These are phyloP conservation scores for Blastocystis hominis DNA, from an alignment of 352 stramenopile species.

Conservation along the genomic window DNA sequence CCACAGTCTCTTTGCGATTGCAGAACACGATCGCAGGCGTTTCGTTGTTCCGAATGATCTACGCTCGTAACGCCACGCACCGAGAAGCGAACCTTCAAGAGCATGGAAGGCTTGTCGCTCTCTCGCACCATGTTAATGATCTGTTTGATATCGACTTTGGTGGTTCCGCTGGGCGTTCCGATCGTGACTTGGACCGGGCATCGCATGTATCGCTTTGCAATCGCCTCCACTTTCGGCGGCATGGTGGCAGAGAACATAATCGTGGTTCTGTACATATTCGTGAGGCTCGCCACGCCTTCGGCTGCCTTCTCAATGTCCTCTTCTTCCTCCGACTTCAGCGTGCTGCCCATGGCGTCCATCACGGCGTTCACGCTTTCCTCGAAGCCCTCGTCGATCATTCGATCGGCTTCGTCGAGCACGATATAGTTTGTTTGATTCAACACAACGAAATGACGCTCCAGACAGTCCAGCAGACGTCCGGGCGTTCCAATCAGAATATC, in stretches of 20 bases:
- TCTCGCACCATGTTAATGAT: constrained; percentile 76
- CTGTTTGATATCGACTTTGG: constrained; percentile 96
- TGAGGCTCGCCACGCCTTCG: constrained; percentile 59
- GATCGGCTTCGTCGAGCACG: constrained; percentile 95
- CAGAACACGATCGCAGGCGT: constrained; percentile 93
- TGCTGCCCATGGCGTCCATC: constrained; percentile 87
- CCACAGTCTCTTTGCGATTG: constrained; percentile 94
- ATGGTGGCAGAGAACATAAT: constrained; percentile 90
- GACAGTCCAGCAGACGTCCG: constrained; percentile 88
- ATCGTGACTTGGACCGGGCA: constrained; percentile 92
- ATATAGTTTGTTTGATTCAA: constrained; percentile 96
- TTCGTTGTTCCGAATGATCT: constrained; percentile 71
- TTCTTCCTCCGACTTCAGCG: constrained; percentile 90
- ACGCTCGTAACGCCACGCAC: constrained; percentile 69
- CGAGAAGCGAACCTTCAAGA: constrained; percentile 60
- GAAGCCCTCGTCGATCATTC: constrained; percentile 91
- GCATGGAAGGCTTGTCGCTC: constrained; percentile 78
- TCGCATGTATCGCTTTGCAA: constrained; percentile 90
- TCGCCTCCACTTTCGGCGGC: constrained; percentile 84
- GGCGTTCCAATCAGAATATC: constrained; percentile 96
- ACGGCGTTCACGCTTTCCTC: constrained; percentile 87
- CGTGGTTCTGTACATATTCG: constrained; percentile 31
- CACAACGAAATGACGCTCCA: constrained; percentile 92
- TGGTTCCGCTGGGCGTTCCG: constrained; percentile 83
- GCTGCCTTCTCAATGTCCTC: constrained; percentile 85